Conservation (phyloP, 345 rosid species). For the Salix brachista region DNA sequence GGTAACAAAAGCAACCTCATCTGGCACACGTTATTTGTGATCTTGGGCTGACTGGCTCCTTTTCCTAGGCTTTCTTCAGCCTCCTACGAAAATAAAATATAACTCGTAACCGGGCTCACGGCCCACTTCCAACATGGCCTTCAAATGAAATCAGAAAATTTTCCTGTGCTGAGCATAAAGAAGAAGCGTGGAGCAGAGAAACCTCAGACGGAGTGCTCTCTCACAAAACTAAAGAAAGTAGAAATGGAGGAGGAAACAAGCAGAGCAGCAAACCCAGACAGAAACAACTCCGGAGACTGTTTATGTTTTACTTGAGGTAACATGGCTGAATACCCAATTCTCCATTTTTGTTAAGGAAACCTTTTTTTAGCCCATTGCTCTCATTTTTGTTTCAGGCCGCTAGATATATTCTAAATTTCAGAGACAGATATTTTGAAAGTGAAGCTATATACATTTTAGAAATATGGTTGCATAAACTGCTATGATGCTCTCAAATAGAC, state of each 20-base stretch:
- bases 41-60: too few relatives aligned
- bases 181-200: neutral
- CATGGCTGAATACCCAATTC: neutral
- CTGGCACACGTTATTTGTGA: too few relatives aligned
- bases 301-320: conserved; percentile 64
- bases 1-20: too few relatives aligned
- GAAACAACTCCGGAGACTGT: conserved; percentile 36
- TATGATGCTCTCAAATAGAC: neutral
- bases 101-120: neutral
- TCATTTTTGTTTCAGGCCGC: conserved; percentile 60
- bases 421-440: neutral
- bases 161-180: neutral
- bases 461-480: neutral
- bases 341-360: neutral
- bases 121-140: neutral
- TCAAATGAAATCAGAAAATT: neutral
- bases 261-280: conserved; percentile 7
- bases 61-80: neutral
- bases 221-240: neutral
- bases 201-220: neutral
- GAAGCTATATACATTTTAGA: neutral
- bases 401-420: conserved; percentile 33
- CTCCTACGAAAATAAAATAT: neutral
- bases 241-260: conserved; percentile 39
- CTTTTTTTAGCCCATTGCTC: neutral